A percentile compares a stretch with the other conserved stretches of the same genome.
Evolutionary conservation across 441 rosid genomes (phyloP).

Genomic region (Gossypium schwendimanii): DNA sequence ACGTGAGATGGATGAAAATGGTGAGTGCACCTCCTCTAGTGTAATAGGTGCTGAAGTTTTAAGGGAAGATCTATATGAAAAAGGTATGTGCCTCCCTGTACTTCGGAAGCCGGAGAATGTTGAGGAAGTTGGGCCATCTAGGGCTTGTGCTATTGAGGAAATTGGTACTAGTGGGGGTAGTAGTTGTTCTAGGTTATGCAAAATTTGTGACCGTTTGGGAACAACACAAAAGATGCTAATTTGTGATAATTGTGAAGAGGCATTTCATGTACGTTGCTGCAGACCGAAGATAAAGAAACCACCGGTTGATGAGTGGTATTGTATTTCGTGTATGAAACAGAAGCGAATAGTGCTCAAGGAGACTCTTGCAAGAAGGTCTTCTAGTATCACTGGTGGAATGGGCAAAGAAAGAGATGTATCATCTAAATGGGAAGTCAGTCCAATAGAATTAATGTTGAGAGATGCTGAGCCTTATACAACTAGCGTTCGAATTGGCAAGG

Average conservation of each 20-base stretch:
- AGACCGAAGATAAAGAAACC: slow-evolving; percentile 41
- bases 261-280: slow-evolving; percentile 75
- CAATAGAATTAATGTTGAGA: slow-evolving; percentile 44
- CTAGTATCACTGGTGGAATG: slow-evolving; percentile 31
- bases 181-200: slow-evolving; percentile 46
- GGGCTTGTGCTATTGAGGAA: slow-evolving; percentile 20
- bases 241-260: slow-evolving; percentile 82
- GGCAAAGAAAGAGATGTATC: slow-evolving; percentile 30
- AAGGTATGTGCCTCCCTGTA: slow-evolving; percentile 34
- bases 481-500: slow-evolving; percentile 65
- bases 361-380: slow-evolving; percentile 21
- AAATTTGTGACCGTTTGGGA: slow-evolving; percentile 51
- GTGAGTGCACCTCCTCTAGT: slow-evolving; percentile 63
- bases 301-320: slow-evolving; percentile 74
- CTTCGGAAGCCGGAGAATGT: slow-evolving; percentile 30
- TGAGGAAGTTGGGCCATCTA: slow-evolving; percentile 22
- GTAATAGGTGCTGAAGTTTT: slow-evolving; percentile 26
- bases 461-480: slow-evolving; percentile 44
- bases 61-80: slow-evolving; percentile 30
- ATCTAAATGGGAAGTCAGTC: slow-evolving; percentile 30
- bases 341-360: slow-evolving; percentile 35
- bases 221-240: slow-evolving; percentile 50
- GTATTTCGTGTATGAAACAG: slow-evolving; percentile 60
- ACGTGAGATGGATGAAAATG: slow-evolving; percentile 43
- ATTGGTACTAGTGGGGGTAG: slow-evolving; percentile 23